Conservation (phyloP, 192 early-diverging fungal species). For the Phycomyces nitens region DNA sequence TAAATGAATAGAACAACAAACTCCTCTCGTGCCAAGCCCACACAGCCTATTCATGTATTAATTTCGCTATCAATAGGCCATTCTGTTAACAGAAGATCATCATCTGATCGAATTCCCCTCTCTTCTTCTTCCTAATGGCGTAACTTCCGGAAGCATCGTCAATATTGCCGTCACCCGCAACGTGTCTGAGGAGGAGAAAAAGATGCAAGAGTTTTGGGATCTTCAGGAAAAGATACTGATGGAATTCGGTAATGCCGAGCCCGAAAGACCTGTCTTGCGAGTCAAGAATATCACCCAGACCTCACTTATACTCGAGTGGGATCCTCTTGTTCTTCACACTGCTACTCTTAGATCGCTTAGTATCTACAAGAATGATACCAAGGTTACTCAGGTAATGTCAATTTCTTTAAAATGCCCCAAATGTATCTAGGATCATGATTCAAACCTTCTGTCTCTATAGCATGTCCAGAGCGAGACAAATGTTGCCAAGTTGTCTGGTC, state of each 20-base stretch:
- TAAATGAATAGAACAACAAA: slow-evolving; percentile 22
- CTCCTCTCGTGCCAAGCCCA: background rate
- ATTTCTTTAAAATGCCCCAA: too few species aligned
- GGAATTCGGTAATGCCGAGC: slow-evolving; percentile 73
- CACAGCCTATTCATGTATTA: background rate
- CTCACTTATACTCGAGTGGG: slow-evolving; percentile 88
- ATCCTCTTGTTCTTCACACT: slow-evolving; percentile 76
- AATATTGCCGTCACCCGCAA: slow-evolving; percentile 94
- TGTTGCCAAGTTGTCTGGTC: slow-evolving; percentile 78
- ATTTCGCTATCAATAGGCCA: slow-evolving; percentile 46
- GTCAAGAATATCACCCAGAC: slow-evolving; percentile 82
- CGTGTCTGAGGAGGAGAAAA: slow-evolving; percentile 74
- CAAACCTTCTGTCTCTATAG: slow-evolving; percentile 11
- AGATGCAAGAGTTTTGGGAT: slow-evolving; percentile 77
- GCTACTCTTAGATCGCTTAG: slow-evolving; percentile 84
- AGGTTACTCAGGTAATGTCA: slow-evolving; percentile 56
- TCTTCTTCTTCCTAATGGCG: slow-evolving; percentile 89
- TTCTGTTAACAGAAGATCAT: slow-evolving; percentile 94
- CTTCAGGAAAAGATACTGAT: slow-evolving; percentile 84
- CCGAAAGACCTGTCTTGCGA: slow-evolving; percentile 74
- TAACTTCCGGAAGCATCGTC: slow-evolving; percentile 91
- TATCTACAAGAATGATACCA: slow-evolving; percentile 86
- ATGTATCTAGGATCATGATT: too few species aligned
- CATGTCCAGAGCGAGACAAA: slow-evolving; percentile 45
- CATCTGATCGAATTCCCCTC: slow-evolving; percentile 99